Base-by-base conservation (phyloP, 2,329 filamentous ascomycete genomes). In the Venturiaceae sp. region DNA sequence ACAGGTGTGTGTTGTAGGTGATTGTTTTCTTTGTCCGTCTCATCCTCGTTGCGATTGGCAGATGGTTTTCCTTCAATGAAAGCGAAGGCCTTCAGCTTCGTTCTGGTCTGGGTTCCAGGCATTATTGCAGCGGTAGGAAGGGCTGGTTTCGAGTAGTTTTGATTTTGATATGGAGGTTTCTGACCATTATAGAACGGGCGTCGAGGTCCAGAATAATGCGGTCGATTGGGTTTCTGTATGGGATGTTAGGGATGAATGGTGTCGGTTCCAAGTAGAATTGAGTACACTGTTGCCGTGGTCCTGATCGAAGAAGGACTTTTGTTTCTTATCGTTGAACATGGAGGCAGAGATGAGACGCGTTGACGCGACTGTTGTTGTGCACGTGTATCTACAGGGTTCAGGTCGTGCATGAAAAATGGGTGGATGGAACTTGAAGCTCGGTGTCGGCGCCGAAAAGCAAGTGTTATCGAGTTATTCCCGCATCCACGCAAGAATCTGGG, bases 51-150 rank as follows among this genome's bases (percentile, higher is more conserved):
- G 58, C 44, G 44, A 26, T 52, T 11, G 61, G 57, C 28, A 63
- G 55, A 59, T 1, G 68, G 69, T 59, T 67, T 62, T 61, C 70
- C 71, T 55, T 75, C 68, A 62, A 73, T 67, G 64, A 81, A 82
- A 63, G 78, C 75, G 62, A 83, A 83, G 32, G 76, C 74, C 66
- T 79, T 78, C 58, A 83, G 70, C 67, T 82, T 83, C 4, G 74
- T 74, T 59, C 76, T 79, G 3, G 80, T 79, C 62, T 79, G 74
- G 4, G 75, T 73, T 11, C 79, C 82, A 7, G 80, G 75, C 57
- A 76, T 71, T 52, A 78, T 77, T 8, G 75, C 70, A 50, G 74
- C 68, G 11, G 67, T 67, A 70, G n/a, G 68, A 62, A 47, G 65
- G 64, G 60, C 58, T 50, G 63, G 65, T 63, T 61, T 64, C 62